Conservation (phyloP, 768 basidiomycete species). For the Russula brevipes region DNA sequence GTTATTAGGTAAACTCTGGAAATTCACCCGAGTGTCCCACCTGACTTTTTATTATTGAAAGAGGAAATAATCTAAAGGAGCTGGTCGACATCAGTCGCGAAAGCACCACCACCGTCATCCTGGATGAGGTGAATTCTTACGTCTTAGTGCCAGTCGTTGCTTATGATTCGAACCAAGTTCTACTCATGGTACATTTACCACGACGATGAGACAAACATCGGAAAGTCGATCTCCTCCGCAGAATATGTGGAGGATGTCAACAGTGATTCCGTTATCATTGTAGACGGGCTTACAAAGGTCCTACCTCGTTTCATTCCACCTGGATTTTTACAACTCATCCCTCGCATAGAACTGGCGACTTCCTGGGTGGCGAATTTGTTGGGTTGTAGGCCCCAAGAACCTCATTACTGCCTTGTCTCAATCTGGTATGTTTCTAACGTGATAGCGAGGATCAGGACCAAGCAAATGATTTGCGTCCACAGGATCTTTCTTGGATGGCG, state of each 20-base stretch:
- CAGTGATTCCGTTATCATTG: conserved; percentile 75
- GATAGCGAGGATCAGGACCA: not conserved
- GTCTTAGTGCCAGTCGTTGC: not conserved
- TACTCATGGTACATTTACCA: conserved; percentile 96
- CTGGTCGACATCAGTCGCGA: conserved; percentile 70
- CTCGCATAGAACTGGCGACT: conserved; percentile 80
- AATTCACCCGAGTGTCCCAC: not conserved
- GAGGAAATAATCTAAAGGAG: conserved; percentile 75
- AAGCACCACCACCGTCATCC: conserved; percentile 68
- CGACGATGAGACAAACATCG: conserved; percentile 65
- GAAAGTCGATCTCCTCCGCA: conserved; percentile 77
- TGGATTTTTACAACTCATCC: conserved; percentile 23
- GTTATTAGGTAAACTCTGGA: conserved; percentile 50
- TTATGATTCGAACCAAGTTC: conserved; percentile 46
- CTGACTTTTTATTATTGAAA: conserved; percentile 26
- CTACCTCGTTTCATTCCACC: conserved; percentile 1
- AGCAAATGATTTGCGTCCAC: not conserved
- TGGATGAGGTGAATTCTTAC: conserved; percentile 63
- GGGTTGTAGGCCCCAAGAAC: conserved; percentile 90
- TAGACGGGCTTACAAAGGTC: conserved; percentile 92
- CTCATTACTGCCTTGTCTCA: conserved; percentile 88
- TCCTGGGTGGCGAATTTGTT: conserved; percentile 92
- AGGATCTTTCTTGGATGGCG: conserved; percentile 91
- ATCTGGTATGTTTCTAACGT: conserved; percentile 44
- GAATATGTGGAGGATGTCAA: conserved; percentile 85